Base-by-base conservation (phyloP, 768 basidiomycete genomes). In the Mycena venus region DNA sequence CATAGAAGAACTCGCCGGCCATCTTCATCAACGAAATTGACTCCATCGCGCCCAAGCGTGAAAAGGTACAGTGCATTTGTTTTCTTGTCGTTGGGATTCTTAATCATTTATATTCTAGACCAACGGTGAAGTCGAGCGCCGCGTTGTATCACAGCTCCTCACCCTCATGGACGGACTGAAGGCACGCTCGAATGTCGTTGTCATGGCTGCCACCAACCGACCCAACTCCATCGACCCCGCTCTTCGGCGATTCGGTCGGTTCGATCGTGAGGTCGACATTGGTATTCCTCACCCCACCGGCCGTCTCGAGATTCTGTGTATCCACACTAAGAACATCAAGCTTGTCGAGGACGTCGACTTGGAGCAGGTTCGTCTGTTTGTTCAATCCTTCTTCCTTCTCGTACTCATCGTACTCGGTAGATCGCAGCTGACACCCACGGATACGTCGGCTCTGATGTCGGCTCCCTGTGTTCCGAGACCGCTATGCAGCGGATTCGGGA, bases 401-500 rank as follows among this genome's bases (percentile, higher is more conserved):
- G 11, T 25, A 53, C 51, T 53, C 51, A 53, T 25, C 7, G 10
- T 7, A 14, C 21, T 32, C 47, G 19, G 4, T 83, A 98, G 94
- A 99, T 99, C n/a, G n/a, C n/a, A n/a, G n/a, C n/a, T 64, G 98
- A 99, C 83, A 99, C 98, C 7, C 98, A 99, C 83, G 98, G 98
- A 84, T 99, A 99, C 80, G 98, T 99, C 79, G 98, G 98, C 83
- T 98, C 98, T 47, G 98, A 99, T 89, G 83, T 99, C 70, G 98
- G 98, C 29, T 95, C n/a, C 98, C 90, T 99, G 62, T 99, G 98
- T 84, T 99, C 98, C 2, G 98, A 99, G 83, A 98, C 98, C 68
- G 98, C 98, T 56, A 99, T 99, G 98, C 98, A 99, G 87, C 98
- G 99, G 83, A 99, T 99, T 77, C 95, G 98, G 83, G 98, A 99